Conservation (phyloP, 176 grass and related monocot genomes). For the Musa itinerans region DNA sequence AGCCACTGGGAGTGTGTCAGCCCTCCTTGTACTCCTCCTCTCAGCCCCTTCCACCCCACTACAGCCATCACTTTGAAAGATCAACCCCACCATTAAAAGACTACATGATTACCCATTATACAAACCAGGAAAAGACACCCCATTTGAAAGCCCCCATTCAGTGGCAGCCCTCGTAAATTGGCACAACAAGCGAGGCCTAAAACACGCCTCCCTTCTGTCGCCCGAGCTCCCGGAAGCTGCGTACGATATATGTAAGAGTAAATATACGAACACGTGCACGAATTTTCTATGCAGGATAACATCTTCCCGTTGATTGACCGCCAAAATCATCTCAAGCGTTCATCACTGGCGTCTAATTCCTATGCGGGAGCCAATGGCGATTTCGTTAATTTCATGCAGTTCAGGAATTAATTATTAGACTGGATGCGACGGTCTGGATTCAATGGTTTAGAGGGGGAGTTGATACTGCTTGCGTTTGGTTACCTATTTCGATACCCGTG, state of each 20-base stretch:
- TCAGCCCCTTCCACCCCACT: background rate
- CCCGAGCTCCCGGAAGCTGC: background rate
- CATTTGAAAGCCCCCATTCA: conserved; percentile 28
- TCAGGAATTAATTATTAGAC: background rate
- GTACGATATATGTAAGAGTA: background rate
- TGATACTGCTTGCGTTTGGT: too few relatives aligned
- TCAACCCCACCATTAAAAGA: conserved; percentile 47
- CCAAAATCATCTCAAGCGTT: background rate
- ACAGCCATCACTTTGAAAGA: conserved; percentile 20
- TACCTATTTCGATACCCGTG: background rate
- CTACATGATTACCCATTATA: conserved; percentile 33
- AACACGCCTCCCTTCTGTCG: background rate
- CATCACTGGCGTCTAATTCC: background rate
- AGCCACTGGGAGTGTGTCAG: background rate
- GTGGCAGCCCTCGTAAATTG: conserved; percentile 30
- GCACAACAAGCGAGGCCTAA: too few relatives aligned
- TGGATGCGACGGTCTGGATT: too few relatives aligned
- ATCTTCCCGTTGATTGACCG: too few relatives aligned
- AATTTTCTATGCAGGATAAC: too few relatives aligned
- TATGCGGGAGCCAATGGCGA: background rate
- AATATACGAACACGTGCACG: too few relatives aligned
- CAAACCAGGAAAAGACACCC: background rate
- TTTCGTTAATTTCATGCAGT: background rate
- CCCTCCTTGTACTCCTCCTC: background rate
- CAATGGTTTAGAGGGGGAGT: too few relatives aligned